These are phyloP conservation scores for Alternaria panax DNA, from an alignment of 2,329 filamentous ascomycete species.

Conservation along the genomic window DNA sequence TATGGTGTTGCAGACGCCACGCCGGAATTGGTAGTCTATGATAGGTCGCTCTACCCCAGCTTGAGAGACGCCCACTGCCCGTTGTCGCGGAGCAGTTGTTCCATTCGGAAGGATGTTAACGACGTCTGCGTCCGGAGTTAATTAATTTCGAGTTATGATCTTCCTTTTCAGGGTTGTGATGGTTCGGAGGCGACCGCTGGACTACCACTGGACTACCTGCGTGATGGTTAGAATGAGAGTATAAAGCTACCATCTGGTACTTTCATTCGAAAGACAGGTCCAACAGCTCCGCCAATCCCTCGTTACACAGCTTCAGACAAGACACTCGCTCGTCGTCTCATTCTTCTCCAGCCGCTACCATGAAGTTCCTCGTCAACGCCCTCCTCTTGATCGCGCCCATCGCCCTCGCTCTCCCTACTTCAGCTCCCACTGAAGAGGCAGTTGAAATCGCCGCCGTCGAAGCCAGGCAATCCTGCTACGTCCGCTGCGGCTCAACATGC, in stretches of 20 bases:
- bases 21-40: conserved; percentile 7
- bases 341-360: conserved; percentile 5
- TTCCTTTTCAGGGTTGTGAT: conserved; percentile 11
- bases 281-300: conserved; percentile 12
- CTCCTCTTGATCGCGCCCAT: conserved; percentile 26
- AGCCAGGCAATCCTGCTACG: conserved; percentile 54
- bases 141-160: conserved; percentile 26
- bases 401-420: conserved; percentile 31
- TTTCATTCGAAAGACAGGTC: conserved; percentile 5
- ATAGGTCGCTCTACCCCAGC: conserved; percentile 2
- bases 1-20: conserved; percentile 3
- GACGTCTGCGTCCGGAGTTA: conserved; percentile 8
- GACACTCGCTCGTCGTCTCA: conserved; percentile 19
- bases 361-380: conserved; percentile 31
- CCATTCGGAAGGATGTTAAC: conserved; percentile 21
- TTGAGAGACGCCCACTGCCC: not conserved
- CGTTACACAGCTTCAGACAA: conserved; percentile 8
- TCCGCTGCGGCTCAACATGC: conserved; percentile 62
- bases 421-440: conserved; percentile 11
- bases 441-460: conserved; percentile 29
- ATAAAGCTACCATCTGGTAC: conserved; percentile 12
- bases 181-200: conserved; percentile 28
- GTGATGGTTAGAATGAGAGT: not conserved
- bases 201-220: not conserved
- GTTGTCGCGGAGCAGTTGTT: conserved; percentile 20